These are phyloP conservation scores for Leccinum aurantiacum DNA, from an alignment of 768 basidiomycete species.

Conservation along the genomic window DNA sequence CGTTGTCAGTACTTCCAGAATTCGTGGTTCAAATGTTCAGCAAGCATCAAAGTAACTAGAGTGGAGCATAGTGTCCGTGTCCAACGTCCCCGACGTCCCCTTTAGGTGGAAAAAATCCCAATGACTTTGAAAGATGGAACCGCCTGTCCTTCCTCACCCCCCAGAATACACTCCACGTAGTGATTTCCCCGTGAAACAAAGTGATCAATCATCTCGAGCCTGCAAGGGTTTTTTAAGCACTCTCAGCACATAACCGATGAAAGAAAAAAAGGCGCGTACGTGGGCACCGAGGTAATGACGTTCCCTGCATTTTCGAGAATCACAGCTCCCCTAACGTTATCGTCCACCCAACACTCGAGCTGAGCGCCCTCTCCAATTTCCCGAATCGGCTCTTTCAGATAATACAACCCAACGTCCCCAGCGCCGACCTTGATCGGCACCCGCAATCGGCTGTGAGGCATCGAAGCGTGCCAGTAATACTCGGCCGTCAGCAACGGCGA, in stretches of 20 bases:
- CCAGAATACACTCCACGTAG: slow-evolving; percentile 85
- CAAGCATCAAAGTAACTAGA: not conserved
- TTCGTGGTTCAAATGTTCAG: not conserved
- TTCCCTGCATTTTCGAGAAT: slow-evolving; percentile 77
- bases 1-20: not conserved
- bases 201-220: slow-evolving; percentile 84
- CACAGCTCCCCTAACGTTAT: slow-evolving; percentile 80
- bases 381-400: slow-evolving; percentile 66
- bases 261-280: slow-evolving; percentile 49
- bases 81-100: not conserved
- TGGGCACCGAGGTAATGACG: slow-evolving; percentile 56
- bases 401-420: slow-evolving; percentile 93
- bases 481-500: slow-evolving; percentile 54
- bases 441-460: slow-evolving; percentile 78
- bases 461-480: slow-evolving; percentile 93
- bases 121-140: slow-evolving; percentile 88
- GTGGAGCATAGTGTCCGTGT: not conserved
- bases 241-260: not conserved
- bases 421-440: slow-evolving; percentile 83
- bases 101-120: slow-evolving; percentile 80
- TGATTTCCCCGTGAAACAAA: slow-evolving; percentile 86
- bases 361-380: slow-evolving; percentile 62
- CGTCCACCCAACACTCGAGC: slow-evolving; percentile 96
- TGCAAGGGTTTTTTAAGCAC: slow-evolving; percentile 31
- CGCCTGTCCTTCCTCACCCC: slow-evolving; percentile 82